A percentile compares a stretch with the other conserved stretches of the same genome.
These are phyloP conservation scores for Rhexocercosporidium sp. DNA, from an alignment of 2,329 filamentous ascomycete genomes.

Conservation along the genomic window DNA sequence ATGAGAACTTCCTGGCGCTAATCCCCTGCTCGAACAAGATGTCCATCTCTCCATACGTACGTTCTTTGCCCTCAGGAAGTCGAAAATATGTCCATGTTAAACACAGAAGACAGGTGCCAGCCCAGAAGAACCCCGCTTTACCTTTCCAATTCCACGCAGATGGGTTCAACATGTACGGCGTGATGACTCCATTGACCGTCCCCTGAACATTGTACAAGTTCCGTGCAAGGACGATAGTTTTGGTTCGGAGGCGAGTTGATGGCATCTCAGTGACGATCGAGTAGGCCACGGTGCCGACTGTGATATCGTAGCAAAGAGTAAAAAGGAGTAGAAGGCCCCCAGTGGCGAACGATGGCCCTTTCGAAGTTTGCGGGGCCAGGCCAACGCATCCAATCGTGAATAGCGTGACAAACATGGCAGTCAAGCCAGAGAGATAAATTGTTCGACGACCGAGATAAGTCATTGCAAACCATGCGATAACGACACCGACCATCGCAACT, in stretches of 20 bases:
- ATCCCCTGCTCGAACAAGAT: slow-evolving; percentile 17
- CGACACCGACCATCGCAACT: slow-evolving; percentile 56
- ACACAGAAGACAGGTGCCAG: slow-evolving; percentile 45
- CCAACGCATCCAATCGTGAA: slow-evolving; percentile 53
- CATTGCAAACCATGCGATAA: slow-evolving; percentile 56
- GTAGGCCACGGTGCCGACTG: slow-evolving; percentile 51
- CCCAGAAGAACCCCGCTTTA: slow-evolving; percentile 49
- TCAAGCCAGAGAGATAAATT: slow-evolving; percentile 54
- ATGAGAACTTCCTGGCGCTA: slow-evolving; percentile 11
- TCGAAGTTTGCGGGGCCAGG: slow-evolving; percentile 44
- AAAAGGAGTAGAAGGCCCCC: slow-evolving; percentile 46
- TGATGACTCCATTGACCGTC: slow-evolving; percentile 54
- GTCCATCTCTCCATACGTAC: slow-evolving; percentile 24
- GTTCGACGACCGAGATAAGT: slow-evolving; percentile 54
- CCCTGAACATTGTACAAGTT: slow-evolving; percentile 44
- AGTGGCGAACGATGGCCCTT: slow-evolving; percentile 40
- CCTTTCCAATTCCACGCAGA: slow-evolving; percentile 45
- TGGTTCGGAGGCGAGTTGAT: slow-evolving; percentile 41
- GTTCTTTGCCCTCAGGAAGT: slow-evolving; percentile 46
- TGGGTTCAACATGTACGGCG: slow-evolving; percentile 63
- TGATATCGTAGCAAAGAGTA: slow-evolving; percentile 49
- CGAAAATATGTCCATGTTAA: slow-evolving; percentile 46
- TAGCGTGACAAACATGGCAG: slow-evolving; percentile 48
- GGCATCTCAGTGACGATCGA: slow-evolving; percentile 49
- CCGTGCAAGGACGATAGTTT: slow-evolving; percentile 40